Base-by-base conservation (phyloP, 495 filamentous ascomycete species). In the Aspergillus steynii region DNA sequence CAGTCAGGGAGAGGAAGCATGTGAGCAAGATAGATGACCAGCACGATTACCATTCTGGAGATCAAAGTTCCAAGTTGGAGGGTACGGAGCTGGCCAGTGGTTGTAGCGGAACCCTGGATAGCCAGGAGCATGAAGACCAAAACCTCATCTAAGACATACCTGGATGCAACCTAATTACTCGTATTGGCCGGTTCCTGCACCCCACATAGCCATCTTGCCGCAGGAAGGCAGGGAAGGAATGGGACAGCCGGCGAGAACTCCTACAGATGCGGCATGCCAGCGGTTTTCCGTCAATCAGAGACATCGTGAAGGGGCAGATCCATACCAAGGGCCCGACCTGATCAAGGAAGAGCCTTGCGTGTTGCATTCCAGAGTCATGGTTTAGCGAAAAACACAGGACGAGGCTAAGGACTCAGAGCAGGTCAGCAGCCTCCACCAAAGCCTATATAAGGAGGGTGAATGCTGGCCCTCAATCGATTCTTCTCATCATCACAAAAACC, bases 361-460 rank as follows among this genome's bases (percentile, higher is more conserved):
- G 63, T 56, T 51, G 64, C 75, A 77, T 76, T 75, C 73, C 75
- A 62, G 10, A 31, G 53, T 37, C 37, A 42, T 8, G 8, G 51
- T 31, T 29, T 25, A 50, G 6, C 49, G 49, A 50, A 9, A 50
- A 29, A 26, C 28, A 26, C 25, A 50, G 49, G 49, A 26, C 49
- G 20, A 26, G 7, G 49, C 49, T 8, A 50, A 50, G 25, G 28
- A 50, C 15, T 8, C 4, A 26, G 20, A 50, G 15, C 15, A 50
- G 15, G n/a, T 61, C 68, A 60, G 60, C 69, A 63, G 65, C 73
- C 70, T 49, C 64, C 59, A 65, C 56, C 8, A n/a, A 58, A 60
- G 57, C 70, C 67, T 79, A 79, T 79, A 79, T 73, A 79, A 69
- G 65, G 61, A 29, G 62, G 62, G 34, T 51, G 32, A 56, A 55